Evolutionary conservation across 2,329 filamentous ascomycete genomes (phyloP).

Genomic region (Calonectria fujianensis): DNA sequence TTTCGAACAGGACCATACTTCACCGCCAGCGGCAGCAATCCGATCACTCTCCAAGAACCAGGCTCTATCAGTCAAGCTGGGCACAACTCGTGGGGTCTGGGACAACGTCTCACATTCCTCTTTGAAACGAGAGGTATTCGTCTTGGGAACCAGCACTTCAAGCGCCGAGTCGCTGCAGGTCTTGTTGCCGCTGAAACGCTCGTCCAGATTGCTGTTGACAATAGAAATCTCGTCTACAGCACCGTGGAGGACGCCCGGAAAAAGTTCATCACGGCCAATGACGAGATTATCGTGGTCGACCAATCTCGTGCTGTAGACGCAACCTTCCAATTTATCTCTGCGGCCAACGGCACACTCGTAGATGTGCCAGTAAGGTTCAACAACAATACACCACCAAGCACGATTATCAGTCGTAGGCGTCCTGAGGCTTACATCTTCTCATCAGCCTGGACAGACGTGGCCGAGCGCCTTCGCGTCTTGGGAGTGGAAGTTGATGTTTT

Average conservation of each 20-base stretch:
- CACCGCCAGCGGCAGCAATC: background rate
- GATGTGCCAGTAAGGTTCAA: constrained; percentile 3
- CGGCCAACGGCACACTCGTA: background rate
- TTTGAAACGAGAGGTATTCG: constrained; percentile 2
- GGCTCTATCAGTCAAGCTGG: constrained; percentile 1
- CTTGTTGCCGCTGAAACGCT: constrained; percentile 1
- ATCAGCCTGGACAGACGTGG: background rate
- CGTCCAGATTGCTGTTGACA: background rate
- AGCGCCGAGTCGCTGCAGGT: background rate
- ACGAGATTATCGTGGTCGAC: constrained; percentile 1
- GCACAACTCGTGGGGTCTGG: constrained; percentile 1
- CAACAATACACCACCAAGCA: constrained; percentile 6
- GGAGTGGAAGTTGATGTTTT: background rate
- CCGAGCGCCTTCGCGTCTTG: background rate
- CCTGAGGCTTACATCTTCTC: constrained; percentile 8
- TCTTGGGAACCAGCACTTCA: background rate
- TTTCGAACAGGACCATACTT: constrained; percentile 9
- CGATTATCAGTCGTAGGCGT: background rate
- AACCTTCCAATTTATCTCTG: background rate
- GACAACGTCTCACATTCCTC: background rate
- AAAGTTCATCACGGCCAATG: background rate
- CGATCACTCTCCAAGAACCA: background rate
- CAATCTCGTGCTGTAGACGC: background rate
- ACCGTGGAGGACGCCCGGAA: background rate
- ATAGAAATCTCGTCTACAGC: background rate